A percentile compares a stretch with the other conserved stretches of the same genome.
Conservation (phyloP, 192 early-diverging fungal genomes). For the Dissophora ornata region DNA sequence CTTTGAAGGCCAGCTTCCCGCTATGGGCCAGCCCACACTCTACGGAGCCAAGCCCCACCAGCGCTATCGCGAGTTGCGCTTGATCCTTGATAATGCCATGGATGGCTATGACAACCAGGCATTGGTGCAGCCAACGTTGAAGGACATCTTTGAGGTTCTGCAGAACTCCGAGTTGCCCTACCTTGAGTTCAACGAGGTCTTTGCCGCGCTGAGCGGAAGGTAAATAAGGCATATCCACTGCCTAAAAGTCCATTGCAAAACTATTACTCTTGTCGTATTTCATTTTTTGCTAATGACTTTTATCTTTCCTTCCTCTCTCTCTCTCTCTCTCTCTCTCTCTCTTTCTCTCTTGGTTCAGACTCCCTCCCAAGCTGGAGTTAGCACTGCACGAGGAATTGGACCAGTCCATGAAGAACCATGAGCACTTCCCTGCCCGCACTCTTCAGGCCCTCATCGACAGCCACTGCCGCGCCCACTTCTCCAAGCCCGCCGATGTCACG, state of each 20-base stretch:
- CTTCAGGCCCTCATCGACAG: slow-evolving; percentile 73
- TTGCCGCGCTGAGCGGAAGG: slow-evolving; percentile 84
- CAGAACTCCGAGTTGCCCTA: slow-evolving; percentile 85
- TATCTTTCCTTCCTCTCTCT: neutral
- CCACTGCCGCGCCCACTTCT: slow-evolving; percentile 57
- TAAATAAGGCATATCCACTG: slow-evolving; percentile 11
- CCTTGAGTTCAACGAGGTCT: slow-evolving; percentile 80
- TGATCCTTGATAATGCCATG: slow-evolving; percentile 78
- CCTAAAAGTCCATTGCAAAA: no score
- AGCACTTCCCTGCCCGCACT: slow-evolving; percentile 78
- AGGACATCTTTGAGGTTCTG: slow-evolving; percentile 80
- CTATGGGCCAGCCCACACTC: slow-evolving; percentile 82
- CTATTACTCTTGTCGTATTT: no score
- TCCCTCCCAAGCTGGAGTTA: slow-evolving; percentile 76
- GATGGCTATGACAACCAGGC: slow-evolving; percentile 90
- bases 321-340: no score
- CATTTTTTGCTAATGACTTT: no score
- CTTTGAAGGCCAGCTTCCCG: slow-evolving; percentile 80
- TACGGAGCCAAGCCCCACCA: slow-evolving; percentile 92
- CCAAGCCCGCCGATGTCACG: slow-evolving; percentile 72
- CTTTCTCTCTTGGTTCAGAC: no score
- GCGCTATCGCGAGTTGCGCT: slow-evolving; percentile 70
- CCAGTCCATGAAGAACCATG: slow-evolving; percentile 48
- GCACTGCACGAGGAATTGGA: slow-evolving; percentile 65
- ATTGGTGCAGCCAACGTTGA: slow-evolving; percentile 74